Evolutionary conservation across 805 yeast species (phyloP).

Genomic region (Yarrowia hollandica): DNA sequence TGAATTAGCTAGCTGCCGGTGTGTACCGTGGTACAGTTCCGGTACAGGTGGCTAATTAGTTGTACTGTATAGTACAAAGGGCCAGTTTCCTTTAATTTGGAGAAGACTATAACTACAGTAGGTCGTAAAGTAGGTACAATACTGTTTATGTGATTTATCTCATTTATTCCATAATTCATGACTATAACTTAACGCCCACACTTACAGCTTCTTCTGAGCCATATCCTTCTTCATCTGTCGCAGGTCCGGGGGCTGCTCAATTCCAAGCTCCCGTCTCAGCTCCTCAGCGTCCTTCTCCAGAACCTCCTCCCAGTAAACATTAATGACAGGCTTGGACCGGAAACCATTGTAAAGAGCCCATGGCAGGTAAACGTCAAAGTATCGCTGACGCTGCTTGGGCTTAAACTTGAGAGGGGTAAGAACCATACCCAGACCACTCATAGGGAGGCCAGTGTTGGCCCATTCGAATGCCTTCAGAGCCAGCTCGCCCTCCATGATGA

Average conservation of each 20-base stretch:
- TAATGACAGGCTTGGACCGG: conserved; percentile 71
- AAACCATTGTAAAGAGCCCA: conserved; percentile 82
- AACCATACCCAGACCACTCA: conserved; percentile 92
- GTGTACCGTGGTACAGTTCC: no score
- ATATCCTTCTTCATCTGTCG: conserved; percentile 47
- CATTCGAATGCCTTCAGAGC: conserved; percentile 91
- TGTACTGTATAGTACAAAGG: no score
- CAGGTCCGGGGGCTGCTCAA: conserved; percentile 77
- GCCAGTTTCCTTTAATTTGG: no score
- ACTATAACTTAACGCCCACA: not conserved
- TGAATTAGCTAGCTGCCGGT: no score
- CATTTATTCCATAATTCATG: not conserved
- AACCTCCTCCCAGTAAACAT: conserved; percentile 88
- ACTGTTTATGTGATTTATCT: no score
- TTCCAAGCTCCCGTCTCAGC: conserved; percentile 68
- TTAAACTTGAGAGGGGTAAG: conserved; percentile 81
- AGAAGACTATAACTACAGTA: no score
- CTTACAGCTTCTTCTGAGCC: not conserved
- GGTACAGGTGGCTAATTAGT: no score
- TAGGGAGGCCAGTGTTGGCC: conserved; percentile 88
- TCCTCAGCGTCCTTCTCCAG: conserved; percentile 71
- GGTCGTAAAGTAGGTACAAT: no score
- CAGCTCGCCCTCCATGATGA: conserved; percentile 93
- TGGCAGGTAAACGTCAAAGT: conserved; percentile 73
- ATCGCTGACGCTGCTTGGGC: conserved; percentile 58